Base-by-base conservation (phyloP, 495 filamentous ascomycete species). In the Poronia punctata region DNA sequence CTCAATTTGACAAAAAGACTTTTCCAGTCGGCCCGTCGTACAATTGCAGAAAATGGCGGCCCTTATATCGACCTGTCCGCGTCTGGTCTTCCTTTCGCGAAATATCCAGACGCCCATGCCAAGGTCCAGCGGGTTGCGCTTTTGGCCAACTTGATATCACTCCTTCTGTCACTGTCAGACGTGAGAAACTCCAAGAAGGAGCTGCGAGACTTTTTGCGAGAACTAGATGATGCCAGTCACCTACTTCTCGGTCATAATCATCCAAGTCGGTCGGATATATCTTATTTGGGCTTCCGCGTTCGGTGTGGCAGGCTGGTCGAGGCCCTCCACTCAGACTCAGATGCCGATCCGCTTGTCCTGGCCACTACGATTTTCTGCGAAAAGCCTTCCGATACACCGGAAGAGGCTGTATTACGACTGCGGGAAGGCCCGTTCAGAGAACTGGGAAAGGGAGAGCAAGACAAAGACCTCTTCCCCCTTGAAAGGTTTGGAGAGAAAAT, bases 121-220 rank as follows among this genome's bases (percentile, higher is more conserved):
- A 42, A 32, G 22, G 37, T 56, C 6, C 38, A 36, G 24, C 29
- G 27, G 10, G 46, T 43, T 5, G 40, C 40, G 23, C 45, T 22
- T 40, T 49, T 42, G 24, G 55, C 40, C 23, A 59, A 59, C 14
- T 31, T 56, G 6, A 34, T 56, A 11, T 50, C 52, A 11, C 49
- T 59, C 20, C 41, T 59, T 8, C 17, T 40, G 26, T 49, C 23
- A 10, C 41, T 56, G 7, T 2, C 27, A 15, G 49, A 56, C 34
- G 21, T 51, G 6, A 35, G 16, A 14, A 5, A 25, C 14, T 25
- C 33, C 12, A 40, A 35, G n/a, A 22, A 41, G 31, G 14, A 3
- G 4, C 11, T 42, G 7, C 23, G 35, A 11, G 14, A 26, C 8
- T 24, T 59, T 24, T 31, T 59, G 9, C 38, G 48, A 21, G 34